phyloP scores from a whole-genome alignment of 495 filamentous ascomycete species.

The Aspergillus affinis region DNA sequence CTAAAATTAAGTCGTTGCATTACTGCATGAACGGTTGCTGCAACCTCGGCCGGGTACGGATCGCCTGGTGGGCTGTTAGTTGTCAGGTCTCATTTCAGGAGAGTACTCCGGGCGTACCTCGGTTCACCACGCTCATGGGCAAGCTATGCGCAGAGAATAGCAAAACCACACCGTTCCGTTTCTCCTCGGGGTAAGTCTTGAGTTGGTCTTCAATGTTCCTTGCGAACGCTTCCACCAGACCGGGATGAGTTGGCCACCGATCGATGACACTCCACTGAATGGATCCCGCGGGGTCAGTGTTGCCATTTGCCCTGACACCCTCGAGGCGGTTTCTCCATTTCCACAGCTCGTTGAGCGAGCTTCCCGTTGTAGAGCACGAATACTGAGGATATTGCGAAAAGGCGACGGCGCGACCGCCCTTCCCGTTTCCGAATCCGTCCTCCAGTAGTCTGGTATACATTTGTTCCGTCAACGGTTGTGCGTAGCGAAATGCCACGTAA shows the following conservation, averaged over 20 bases:
- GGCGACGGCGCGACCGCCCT: conserved; percentile 86
- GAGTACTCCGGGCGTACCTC: conserved; percentile 52
- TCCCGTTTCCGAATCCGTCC: conserved; percentile 86
- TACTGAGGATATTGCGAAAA: conserved; percentile 99
- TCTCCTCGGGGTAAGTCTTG: conserved; percentile 76
- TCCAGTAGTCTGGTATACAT: conserved; percentile 78
- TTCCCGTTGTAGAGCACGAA: conserved; percentile 97
- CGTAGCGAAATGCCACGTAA: conserved; percentile 98
- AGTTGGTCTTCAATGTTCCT: conserved; percentile 83
- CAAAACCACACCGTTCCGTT: conserved; percentile 74
- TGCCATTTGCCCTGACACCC: conserved; percentile 59
- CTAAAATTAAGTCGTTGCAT: conserved; percentile 83
- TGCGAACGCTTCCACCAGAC: conserved; percentile 88
- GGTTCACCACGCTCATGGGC: conserved; percentile 94
- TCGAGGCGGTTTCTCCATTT: conserved; percentile 90
- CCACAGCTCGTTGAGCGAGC: conserved; percentile 95
- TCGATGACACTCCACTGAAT: conserved; percentile 99
- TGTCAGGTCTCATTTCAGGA: conserved; percentile 10
- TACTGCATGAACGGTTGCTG: conserved; percentile 94
- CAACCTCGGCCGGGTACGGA: conserved; percentile 95
- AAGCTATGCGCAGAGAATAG: conserved; percentile 94
- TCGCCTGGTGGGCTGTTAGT: conserved; percentile 58
- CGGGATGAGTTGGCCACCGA: conserved; percentile 89
- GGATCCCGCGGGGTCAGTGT: conserved; percentile 55
- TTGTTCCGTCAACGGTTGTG: conserved; percentile 88